These are phyloP conservation scores for Lantana camara DNA, from an alignment of 257 asterid species.

Conservation along the genomic window DNA sequence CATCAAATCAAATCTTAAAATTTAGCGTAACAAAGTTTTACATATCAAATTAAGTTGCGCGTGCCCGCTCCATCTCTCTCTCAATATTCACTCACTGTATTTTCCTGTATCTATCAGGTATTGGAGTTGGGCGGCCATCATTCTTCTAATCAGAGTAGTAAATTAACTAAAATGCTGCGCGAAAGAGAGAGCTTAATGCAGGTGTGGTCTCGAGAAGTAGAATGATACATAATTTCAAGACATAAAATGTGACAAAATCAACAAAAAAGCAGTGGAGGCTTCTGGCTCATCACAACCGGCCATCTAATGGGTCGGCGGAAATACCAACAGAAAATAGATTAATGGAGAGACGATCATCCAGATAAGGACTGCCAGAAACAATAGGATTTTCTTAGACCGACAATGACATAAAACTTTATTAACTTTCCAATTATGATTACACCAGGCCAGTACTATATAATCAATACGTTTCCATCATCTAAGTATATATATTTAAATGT, in stretches of 20 bases:
- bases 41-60: too few relatives aligned
- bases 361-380: slow-evolving; percentile 2
- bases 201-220: not conserved
- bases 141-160: not conserved
- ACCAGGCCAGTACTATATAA: too few relatives aligned
- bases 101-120: too few relatives aligned
- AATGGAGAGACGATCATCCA: not conserved
- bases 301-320: slow-evolving; percentile 21
- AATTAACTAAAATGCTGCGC: too few relatives aligned
- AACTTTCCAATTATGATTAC: too few relatives aligned
- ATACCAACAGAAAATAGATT: not conserved
- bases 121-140: not conserved
- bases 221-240: not conserved
- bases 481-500: not conserved
- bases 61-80: too few relatives aligned
- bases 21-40: too few relatives aligned
- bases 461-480: too few relatives aligned
- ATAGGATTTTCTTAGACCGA: slow-evolving; percentile 4
- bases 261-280: not conserved
- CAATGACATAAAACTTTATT: not conserved
- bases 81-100: too few relatives aligned
- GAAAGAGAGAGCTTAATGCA: too few relatives aligned
- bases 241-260: not conserved
- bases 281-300: slow-evolving; percentile 15
- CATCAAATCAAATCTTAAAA: too few relatives aligned